Conservation (phyloP, 1,284 basidiomycete species). For the Boletus semigastroideus region DNA sequence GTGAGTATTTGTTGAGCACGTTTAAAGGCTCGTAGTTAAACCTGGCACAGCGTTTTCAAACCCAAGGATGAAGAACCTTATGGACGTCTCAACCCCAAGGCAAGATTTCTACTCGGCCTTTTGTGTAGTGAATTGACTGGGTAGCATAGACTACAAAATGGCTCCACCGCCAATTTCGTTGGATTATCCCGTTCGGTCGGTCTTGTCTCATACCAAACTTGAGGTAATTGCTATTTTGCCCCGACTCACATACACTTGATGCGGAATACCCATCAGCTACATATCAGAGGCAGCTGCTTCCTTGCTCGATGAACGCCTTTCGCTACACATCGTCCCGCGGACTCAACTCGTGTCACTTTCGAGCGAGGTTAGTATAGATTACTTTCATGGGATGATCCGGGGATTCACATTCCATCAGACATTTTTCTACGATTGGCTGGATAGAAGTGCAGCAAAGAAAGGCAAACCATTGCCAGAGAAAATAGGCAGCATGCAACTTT, state of each 20-base stretch:
- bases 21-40: constrained; percentile 2
- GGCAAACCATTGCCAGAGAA: constrained; percentile 81
- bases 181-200: constrained; percentile 84
- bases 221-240: constrained; percentile 45
- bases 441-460: constrained; percentile 75
- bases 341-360: constrained; percentile 84
- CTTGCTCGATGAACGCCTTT: constrained; percentile 74
- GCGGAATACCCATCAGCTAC: constrained; percentile 41
- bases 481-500: constrained; percentile 88
- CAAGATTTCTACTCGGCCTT: constrained; percentile 20
- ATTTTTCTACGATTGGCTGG: constrained; percentile 90
- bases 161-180: constrained; percentile 83
- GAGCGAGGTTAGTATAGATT: constrained; percentile 55
- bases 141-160: constrained; percentile 77
- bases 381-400: constrained; percentile 1
- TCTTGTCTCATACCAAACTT: constrained; percentile 84
- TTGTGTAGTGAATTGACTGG: constrained; percentile 4
- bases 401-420: constrained; percentile 44
- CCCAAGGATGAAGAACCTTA: constrained; percentile 91
- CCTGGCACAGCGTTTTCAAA: constrained; percentile 70
- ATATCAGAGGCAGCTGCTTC: constrained; percentile 85
- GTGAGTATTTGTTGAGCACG: constrained; percentile 43
- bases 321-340: constrained; percentile 79
- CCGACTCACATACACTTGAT: constrained; percentile 1
- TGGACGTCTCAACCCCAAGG: constrained; percentile 81